Base-by-base conservation (phyloP, 2,329 filamentous ascomycete species). In the Hysterium pulicare region DNA sequence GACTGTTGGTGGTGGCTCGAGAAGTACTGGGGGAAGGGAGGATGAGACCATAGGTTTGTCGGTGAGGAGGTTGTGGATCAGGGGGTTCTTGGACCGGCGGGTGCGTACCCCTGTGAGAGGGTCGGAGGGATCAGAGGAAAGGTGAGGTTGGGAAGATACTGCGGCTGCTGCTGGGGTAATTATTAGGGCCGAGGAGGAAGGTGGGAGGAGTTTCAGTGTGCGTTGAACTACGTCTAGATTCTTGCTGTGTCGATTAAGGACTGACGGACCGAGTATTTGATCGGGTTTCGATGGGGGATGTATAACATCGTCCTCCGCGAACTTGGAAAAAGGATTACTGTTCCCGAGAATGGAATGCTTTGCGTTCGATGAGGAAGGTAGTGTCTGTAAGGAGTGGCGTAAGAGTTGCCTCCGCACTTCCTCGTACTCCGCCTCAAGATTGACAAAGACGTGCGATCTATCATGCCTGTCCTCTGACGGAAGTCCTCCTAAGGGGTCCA, bases 51-150 rank as follows among this genome's bases (percentile, higher is more conserved):
- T 79, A 0, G 93, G 91, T 58, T 95, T 94, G 68, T 98, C 93
- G 2, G 93, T 98, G 8, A 98, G 77, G 1, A 98, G 80, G 57
- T 96, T 97, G 68, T 98, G 90, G 34, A 98, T 93, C 1, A 98
- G 73, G 0, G 90, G 90, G 56, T 98, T 98, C 58, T 79, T 79
- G 44, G 81, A 78, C 66, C 77, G 71, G 64, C 77, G 74, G 40
- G 78, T 81, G 44, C 72, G 72, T 45, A 81, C 73, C 38, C 75
- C 73, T 5, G 72, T 46, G 41, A 59, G 41, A 47, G 58, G 34
- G n/a, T n/a, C n/a, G 50, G 31, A 38, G 5, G 59, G 47, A 20
- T 50, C 53, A 3, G 54, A 50, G 5, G 47, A 50, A 17, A 53
- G 43, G 15, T 40, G 52, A 8, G 56, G 54, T 31, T 61, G 62